phyloP scores from a whole-genome alignment of 192 early-diverging fungal genomes.

The Radiomyces spectabilis region DNA sequence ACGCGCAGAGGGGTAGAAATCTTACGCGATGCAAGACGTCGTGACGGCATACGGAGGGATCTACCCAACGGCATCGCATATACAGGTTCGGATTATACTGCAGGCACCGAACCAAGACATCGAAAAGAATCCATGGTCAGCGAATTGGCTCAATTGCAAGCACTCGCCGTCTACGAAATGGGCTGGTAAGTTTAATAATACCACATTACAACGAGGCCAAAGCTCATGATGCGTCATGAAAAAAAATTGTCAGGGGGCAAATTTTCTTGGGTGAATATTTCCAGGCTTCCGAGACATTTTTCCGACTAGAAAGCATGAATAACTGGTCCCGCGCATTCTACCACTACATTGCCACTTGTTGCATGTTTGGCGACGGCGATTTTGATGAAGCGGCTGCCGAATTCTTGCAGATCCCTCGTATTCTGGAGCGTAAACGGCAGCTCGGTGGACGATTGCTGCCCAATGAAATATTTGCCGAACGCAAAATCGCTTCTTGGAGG shows the following conservation, averaged over 20 bases:
- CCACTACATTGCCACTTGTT: conserved; percentile 32
- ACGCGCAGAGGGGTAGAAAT: conserved; percentile 9
- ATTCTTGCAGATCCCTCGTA: conserved; percentile 21
- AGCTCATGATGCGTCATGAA: background rate
- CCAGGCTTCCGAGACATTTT: conserved; percentile 34
- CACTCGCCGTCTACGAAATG: conserved; percentile 26
- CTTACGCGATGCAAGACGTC: conserved; percentile 13
- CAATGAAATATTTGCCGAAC: conserved; percentile 23
- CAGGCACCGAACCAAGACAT: too few species aligned
- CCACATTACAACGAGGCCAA: background rate
- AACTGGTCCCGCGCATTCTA: conserved; percentile 29
- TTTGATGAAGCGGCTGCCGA: conserved; percentile 30
- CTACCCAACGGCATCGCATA: too few species aligned
- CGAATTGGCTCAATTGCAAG: conserved; percentile 18
- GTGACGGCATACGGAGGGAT: too few species aligned
- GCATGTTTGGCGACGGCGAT: conserved; percentile 27
- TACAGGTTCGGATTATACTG: too few species aligned
- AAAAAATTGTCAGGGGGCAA: conserved; percentile 19
- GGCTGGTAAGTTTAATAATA: conserved; percentile 18
- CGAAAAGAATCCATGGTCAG: conserved; percentile 18
- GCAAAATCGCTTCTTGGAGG: conserved; percentile 17
- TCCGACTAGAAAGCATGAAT: conserved; percentile 32
- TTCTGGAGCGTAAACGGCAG: conserved; percentile 5
- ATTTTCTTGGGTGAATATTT: conserved; percentile 30
- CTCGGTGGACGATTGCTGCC: conserved; percentile 10